Evolutionary conservation across 805 yeast genomes (phyloP).

Genomic region (Clavispora fructus): DNA sequence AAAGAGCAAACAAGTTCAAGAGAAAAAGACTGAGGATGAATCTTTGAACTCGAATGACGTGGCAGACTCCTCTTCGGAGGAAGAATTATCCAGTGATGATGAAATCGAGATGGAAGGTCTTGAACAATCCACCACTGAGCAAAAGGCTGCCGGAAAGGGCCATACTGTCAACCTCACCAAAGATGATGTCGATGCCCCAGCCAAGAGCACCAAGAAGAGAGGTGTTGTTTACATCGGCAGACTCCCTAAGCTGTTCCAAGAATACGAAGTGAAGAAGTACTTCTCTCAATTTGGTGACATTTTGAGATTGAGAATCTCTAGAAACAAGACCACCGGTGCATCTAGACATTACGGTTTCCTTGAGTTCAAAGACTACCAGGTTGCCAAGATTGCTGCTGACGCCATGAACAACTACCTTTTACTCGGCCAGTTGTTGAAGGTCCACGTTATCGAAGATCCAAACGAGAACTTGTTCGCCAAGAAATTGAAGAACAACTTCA

Average conservation of each 20-base stretch:
- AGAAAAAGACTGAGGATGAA: background rate
- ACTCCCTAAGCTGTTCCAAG: slow-evolving; percentile 89
- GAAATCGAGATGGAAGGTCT: slow-evolving; percentile 12
- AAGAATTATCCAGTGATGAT: slow-evolving; percentile 12
- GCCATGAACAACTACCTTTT: slow-evolving; percentile 93
- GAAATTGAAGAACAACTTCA: slow-evolving; percentile 10
- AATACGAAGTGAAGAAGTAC: slow-evolving; percentile 69
- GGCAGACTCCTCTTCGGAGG: slow-evolving; percentile 6
- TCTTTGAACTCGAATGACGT: slow-evolving; percentile 1
- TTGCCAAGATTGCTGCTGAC: slow-evolving; percentile 86
- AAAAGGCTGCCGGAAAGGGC: slow-evolving; percentile 7
- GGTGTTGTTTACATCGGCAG: slow-evolving; percentile 88
- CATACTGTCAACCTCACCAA: slow-evolving; percentile 20
- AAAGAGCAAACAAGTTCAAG: background rate
- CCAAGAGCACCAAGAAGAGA: slow-evolving; percentile 23
- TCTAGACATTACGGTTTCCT: slow-evolving; percentile 90
- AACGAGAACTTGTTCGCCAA: slow-evolving; percentile 46
- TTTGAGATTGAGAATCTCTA: slow-evolving; percentile 69
- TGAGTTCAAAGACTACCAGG: slow-evolving; percentile 69
- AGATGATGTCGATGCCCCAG: slow-evolving; percentile 18
- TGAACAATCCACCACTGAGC: background rate
- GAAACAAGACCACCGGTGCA: slow-evolving; percentile 86
- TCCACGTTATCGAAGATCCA: slow-evolving; percentile 49
- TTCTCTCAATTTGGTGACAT: slow-evolving; percentile 89
- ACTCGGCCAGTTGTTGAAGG: slow-evolving; percentile 79